These are phyloP conservation scores for Yamadazyma spencermartinsiae DNA, from an alignment of 1,139 yeast species.

Conservation along the genomic window DNA sequence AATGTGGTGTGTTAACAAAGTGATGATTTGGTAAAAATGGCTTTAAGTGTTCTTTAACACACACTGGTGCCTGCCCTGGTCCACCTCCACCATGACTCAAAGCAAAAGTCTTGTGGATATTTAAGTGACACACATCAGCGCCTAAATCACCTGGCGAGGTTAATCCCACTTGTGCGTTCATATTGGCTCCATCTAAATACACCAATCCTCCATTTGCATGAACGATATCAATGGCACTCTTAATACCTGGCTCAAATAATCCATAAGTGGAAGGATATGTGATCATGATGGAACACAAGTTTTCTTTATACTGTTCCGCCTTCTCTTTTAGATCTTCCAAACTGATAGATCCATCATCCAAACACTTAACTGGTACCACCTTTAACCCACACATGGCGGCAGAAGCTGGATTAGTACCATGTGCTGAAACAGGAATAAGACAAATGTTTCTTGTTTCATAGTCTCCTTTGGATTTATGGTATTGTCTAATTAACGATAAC, in stretches of 20 bases:
- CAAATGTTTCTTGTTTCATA: constrained; percentile 73
- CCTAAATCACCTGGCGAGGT: constrained; percentile 98
- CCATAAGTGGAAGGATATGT: constrained; percentile 98
- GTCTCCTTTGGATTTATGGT: constrained; percentile 73
- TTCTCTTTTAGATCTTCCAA: constrained; percentile 70
- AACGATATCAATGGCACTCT: constrained; percentile 77
- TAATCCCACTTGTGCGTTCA: constrained; percentile 98
- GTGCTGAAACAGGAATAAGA: constrained; percentile 95
- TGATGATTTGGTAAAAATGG: constrained; percentile 85
- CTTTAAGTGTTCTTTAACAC: constrained; percentile 80
- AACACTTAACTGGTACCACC: constrained; percentile 90
- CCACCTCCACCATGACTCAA: constrained; percentile 99
- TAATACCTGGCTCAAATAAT: constrained; percentile 89
- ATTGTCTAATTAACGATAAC: constrained; percentile 78
- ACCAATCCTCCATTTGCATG: constrained; percentile 92
- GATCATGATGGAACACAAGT: constrained; percentile 89
- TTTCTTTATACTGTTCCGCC: constrained; percentile 66
- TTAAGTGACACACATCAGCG: constrained; percentile 98
- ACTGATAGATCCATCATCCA: constrained; percentile 82
- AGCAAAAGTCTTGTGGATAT: constrained; percentile 95
- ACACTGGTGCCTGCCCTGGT: constrained; percentile 98
- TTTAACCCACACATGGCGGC: constrained; percentile 97
- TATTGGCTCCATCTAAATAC: constrained; percentile 96
- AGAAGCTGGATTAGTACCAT: constrained; percentile 98
- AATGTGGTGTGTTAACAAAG: constrained; percentile 58